Base-by-base conservation (phyloP, 2,329 filamentous ascomycete species). In the Canariomyces notabilis region DNA sequence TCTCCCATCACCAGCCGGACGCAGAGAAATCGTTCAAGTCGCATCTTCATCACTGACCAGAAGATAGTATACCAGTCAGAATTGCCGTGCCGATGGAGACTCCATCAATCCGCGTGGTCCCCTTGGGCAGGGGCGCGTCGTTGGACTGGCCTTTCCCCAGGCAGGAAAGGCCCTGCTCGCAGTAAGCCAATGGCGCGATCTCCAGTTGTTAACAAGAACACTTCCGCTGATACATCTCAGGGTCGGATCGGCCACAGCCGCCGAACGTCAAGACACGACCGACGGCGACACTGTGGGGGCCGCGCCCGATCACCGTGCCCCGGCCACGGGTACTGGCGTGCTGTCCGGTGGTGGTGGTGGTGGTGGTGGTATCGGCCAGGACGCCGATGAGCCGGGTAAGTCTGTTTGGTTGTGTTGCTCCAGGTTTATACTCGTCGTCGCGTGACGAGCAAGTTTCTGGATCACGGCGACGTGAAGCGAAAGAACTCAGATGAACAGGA, bases 71-170 rank as follows among this genome's bases (percentile, higher is more conserved):
- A 22, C 51, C 51, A 21, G 44, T 36, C 22, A 51, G 37, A 44
- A 37, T 32, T 20, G 33, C 42, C 12, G 9, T 44, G 14, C 45
- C 48, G 12, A 42, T 48, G 9, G 40, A 42, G n/a, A 38, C 44
- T 5, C 44, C 41, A 15, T 51, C 51, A 12, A 53, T 53, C 21
- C 48, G 51, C 34, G 42, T 42, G 2, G 51, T 53, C 5, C 48
- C 45, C 4, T 51, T 38, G 4, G 42, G 44, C 7, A 46, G 29
- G 15, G 44, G 48, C 18, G 52, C 52, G 19, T 47, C 50, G 2
- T 50, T 42, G 6, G 44, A 35, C 8, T 54, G 50, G 52, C 52
- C 47, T 4, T 52, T 50, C 16, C 46, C 37, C 8, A 54, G 49
- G 7, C 22, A 48, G n/a, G 9, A 16, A 9, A 44, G 33, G 14